These are phyloP conservation scores for Geotrichum bryndzae DNA, from an alignment of 1,139 yeast genomes.

Conservation along the genomic window DNA sequence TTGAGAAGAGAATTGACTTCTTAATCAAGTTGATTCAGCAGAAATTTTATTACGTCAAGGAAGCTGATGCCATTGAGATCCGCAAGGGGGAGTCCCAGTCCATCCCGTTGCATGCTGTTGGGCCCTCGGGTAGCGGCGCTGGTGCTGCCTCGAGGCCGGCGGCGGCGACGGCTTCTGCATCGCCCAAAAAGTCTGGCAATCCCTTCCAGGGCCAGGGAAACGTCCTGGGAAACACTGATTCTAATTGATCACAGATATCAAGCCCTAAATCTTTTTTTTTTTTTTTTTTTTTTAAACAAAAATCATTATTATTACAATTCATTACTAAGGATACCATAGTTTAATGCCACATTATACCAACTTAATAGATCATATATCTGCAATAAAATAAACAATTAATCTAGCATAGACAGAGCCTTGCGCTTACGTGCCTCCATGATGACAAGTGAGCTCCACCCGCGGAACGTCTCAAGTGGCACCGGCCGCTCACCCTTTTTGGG, in stretches of 20 bases:
- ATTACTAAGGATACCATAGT: background rate
- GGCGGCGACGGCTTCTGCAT: background rate
- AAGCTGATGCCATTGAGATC: slow-evolving; percentile 47
- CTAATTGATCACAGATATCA: background rate
- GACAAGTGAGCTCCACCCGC: slow-evolving; percentile 15
- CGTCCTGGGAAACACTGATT: background rate
- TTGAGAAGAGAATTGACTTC: slow-evolving; percentile 50
- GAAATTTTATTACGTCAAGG: slow-evolving; percentile 49
- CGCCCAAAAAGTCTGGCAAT: background rate
- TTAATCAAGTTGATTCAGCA: slow-evolving; percentile 51
- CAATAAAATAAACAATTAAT: background rate
- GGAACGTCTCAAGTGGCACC: slow-evolving; percentile 11
- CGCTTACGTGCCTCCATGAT: slow-evolving; percentile 14
- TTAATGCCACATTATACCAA: background rate
- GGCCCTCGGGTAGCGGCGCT: background rate
- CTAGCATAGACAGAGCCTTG: background rate
- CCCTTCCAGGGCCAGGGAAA: slow-evolving; percentile 2
- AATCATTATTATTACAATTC: background rate
- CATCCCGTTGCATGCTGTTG: background rate
- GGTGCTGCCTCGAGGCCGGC: background rate
- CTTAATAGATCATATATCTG: background rate
- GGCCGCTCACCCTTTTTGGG: slow-evolving; percentile 3
- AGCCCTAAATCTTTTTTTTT: background rate
- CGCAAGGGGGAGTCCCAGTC: slow-evolving; percentile 29
- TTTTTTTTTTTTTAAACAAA: background rate